These are phyloP conservation scores for Seiridium unicorne DNA, from an alignment of 2,329 filamentous ascomycete species.

Conservation along the genomic window DNA sequence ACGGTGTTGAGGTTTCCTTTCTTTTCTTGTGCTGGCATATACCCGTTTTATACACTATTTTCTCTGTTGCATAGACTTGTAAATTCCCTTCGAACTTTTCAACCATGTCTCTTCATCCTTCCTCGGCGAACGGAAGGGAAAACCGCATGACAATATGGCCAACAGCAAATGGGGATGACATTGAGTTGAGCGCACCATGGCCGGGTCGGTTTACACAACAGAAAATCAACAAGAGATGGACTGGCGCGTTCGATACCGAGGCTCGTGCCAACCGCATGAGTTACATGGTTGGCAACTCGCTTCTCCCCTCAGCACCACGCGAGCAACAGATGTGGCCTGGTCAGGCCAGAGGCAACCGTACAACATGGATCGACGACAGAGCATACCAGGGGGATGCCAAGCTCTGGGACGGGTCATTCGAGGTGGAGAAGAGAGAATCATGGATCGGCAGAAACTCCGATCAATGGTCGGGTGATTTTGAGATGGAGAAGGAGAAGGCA, in stretches of 20 bases:
- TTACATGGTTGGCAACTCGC: constrained; percentile 15
- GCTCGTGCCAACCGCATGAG: constrained; percentile 18
- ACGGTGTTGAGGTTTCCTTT: background rate
- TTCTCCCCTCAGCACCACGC: constrained; percentile 12
- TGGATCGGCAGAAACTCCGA: constrained; percentile 11
- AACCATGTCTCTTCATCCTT: constrained; percentile 13
- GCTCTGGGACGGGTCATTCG: constrained; percentile 17
- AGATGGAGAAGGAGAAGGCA: constrained; percentile 13
- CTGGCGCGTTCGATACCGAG: constrained; percentile 17
- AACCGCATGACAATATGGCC: constrained; percentile 19
- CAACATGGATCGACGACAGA: constrained; percentile 13
- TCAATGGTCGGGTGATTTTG: constrained; percentile 14
- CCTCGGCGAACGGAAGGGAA: background rate
- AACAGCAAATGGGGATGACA: constrained; percentile 10
- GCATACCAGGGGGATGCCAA: constrained; percentile 9
- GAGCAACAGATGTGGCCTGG: constrained; percentile 13
- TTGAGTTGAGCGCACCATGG: constrained; percentile 9
- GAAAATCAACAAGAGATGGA: constrained; percentile 13
- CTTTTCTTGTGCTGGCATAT: constrained; percentile 8
- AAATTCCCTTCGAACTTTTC: background rate
- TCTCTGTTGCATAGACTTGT: background rate
- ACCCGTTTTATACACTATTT: background rate
- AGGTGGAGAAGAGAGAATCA: constrained; percentile 16
- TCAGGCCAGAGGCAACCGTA: constrained; percentile 7
- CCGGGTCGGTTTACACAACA: constrained; percentile 7